These are phyloP conservation scores for Trypanosoma theileri DNA, from an alignment of 208 protist species.

Conservation along the genomic window DNA sequence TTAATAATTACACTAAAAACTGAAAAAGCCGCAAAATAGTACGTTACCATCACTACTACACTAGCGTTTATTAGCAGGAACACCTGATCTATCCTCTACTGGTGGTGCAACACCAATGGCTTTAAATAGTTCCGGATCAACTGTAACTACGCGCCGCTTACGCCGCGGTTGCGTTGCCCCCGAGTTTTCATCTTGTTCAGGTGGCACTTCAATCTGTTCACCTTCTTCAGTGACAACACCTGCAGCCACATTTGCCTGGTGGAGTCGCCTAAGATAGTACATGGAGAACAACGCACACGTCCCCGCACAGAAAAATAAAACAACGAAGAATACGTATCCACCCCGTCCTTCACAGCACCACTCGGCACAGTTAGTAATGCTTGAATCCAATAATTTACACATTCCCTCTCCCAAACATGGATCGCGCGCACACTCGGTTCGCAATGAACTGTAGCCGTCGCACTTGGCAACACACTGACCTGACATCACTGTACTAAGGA, in stretches of 20 bases:
- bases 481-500: slow-evolving; percentile 17
- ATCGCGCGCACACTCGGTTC: slow-evolving; percentile 72
- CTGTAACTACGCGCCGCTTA: slow-evolving; percentile 53
- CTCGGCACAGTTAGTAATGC: slow-evolving; percentile 51
- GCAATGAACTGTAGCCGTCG: slow-evolving; percentile 62
- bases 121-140: slow-evolving; percentile 61
- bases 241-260: slow-evolving; percentile 64
- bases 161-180: slow-evolving; percentile 36
- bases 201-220: slow-evolving; percentile 36
- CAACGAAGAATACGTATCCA: slow-evolving; percentile 71
- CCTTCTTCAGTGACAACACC: slow-evolving; percentile 62
- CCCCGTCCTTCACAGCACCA: slow-evolving; percentile 81
- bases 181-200: slow-evolving; percentile 30
- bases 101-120: slow-evolving; percentile 19
- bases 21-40: too few relatives aligned
- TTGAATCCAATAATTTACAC: slow-evolving; percentile 53
- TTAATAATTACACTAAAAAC: too few relatives aligned
- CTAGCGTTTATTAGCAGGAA: neutral
- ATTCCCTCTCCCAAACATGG: slow-evolving; percentile 66
- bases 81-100: neutral
- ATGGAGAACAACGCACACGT: slow-evolving; percentile 57
- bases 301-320: slow-evolving; percentile 74
- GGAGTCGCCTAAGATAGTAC: slow-evolving; percentile 79
- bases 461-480: slow-evolving; percentile 56
- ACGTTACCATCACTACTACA: neutral